Conservation (phyloP, 192 early-diverging fungal genomes). For the Borealophlyctis nickersoniae region DNA sequence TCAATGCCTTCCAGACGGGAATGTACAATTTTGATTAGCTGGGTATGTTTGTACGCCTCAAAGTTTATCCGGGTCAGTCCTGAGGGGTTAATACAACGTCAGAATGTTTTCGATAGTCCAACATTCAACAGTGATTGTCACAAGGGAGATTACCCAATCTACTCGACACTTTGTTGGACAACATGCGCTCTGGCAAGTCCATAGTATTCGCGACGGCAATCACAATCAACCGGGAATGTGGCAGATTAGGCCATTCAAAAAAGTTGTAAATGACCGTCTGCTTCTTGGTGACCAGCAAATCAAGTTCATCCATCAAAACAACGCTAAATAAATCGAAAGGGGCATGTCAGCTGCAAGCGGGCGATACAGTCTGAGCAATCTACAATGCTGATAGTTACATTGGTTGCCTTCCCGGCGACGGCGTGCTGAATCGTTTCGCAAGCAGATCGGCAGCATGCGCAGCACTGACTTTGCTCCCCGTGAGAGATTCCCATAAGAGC, state of each 20-base stretch:
- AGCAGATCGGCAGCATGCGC: slow-evolving; percentile 77
- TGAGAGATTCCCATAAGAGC: slow-evolving; percentile 74
- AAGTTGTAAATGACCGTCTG: slow-evolving; percentile 97
- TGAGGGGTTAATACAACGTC: slow-evolving; percentile 16
- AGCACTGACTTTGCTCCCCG: slow-evolving; percentile 59
- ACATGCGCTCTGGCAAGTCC: slow-evolving; percentile 92
- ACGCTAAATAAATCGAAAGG: slow-evolving; percentile 63
- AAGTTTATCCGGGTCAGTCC: slow-evolving; percentile 89
- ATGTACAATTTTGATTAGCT: slow-evolving; percentile 82
- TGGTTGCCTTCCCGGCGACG: slow-evolving; percentile 40
- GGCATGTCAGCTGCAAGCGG: background rate
- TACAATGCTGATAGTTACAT: slow-evolving; percentile 29
- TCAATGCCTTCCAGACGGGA: slow-evolving; percentile 70
- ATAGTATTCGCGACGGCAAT: slow-evolving; percentile 98
- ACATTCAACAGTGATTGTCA: too few species aligned
- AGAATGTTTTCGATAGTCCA: background rate
- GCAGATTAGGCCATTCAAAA: slow-evolving; percentile 93
- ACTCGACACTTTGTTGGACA: slow-evolving; percentile 85
- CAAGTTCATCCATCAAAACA: slow-evolving; percentile 95
- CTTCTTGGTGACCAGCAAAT: slow-evolving; percentile 86
- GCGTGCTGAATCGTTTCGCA: slow-evolving; percentile 62
- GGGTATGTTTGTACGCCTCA: slow-evolving; percentile 81
- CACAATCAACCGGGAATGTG: slow-evolving; percentile 81
- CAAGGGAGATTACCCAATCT: slow-evolving; percentile 64
- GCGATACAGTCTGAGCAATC: slow-evolving; percentile 11